phyloP scores from a whole-genome alignment of 805 yeast genomes.

The Candida andamanensis region DNA sequence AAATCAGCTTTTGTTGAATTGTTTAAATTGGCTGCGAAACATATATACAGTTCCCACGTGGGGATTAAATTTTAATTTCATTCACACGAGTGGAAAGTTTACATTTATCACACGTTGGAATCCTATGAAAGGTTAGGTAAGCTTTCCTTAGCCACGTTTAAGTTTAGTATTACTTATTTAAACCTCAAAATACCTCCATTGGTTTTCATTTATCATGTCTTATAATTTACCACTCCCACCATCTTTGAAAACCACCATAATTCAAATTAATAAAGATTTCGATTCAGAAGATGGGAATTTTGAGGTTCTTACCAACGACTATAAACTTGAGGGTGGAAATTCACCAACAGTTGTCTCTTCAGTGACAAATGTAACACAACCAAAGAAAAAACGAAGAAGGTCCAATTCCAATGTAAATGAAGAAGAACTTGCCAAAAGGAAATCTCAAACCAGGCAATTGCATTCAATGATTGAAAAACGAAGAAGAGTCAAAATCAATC shows the following conservation, averaged over 20 bases:
- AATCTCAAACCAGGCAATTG: conserved; percentile 39
- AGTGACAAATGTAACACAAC: conserved; percentile 3
- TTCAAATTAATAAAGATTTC: conserved; percentile 39
- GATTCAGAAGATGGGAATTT: conserved; percentile 39
- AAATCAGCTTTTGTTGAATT: too few relatives aligned
- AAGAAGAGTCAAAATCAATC: conserved; percentile 70
- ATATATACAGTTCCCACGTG: too few relatives aligned
- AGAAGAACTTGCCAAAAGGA: conserved; percentile 38
- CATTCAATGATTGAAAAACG: conserved; percentile 80
- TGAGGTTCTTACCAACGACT: conserved; percentile 39
- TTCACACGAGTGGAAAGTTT: too few relatives aligned
- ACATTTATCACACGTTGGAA: too few relatives aligned
- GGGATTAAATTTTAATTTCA: too few relatives aligned
- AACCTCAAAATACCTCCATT: too few relatives aligned
- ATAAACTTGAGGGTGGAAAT: conserved; percentile 9
- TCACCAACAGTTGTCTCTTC: conserved; percentile 5
- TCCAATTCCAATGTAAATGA: conserved; percentile 33
- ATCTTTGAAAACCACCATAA: conserved; percentile 39
- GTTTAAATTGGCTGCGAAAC: too few relatives aligned
- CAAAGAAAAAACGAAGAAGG: conserved; percentile 35
- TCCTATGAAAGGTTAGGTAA: too few relatives aligned
- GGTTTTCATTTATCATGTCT: not conserved
- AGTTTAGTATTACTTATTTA: too few relatives aligned
- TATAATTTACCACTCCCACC: conserved; percentile 34
- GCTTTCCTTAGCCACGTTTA: too few relatives aligned